Conservation (phyloP, 2,329 filamentous ascomycete genomes). For the Fusarium sp. region DNA sequence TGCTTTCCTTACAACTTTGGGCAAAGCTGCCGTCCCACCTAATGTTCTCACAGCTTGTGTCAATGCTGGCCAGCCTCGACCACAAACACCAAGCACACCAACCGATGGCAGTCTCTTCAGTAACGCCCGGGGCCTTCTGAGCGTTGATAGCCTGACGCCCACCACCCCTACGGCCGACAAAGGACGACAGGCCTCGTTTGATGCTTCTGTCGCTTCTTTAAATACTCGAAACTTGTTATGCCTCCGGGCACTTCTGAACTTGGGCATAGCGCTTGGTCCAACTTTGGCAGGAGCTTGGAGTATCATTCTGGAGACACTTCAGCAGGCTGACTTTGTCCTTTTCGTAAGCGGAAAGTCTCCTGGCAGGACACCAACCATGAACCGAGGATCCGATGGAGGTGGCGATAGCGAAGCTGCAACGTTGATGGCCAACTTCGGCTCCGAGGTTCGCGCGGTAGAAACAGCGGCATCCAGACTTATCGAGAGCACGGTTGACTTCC, state of each 20-base stretch:
- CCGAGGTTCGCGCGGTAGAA: constrained; percentile 88
- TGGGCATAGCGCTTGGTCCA: constrained; percentile 93
- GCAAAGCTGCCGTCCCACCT: constrained; percentile 90
- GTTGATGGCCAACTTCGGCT: constrained; percentile 73
- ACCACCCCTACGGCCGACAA: constrained; percentile 66
- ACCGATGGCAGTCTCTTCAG: constrained; percentile 69
- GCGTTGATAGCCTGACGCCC: constrained; percentile 74
- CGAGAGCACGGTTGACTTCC: constrained; percentile 92
- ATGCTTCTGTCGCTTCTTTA: constrained; percentile 64
- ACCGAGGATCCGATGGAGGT: constrained; percentile 56
- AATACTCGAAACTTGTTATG: constrained; percentile 92
- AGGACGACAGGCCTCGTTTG: constrained; percentile 67
- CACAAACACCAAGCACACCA: constrained; percentile 55
- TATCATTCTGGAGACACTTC: constrained; percentile 89
- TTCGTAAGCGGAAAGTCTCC: constrained; percentile 68
- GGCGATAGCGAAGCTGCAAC: constrained; percentile 61
- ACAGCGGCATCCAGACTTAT: constrained; percentile 85
- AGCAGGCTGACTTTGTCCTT: constrained; percentile 90
- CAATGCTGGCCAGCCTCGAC: constrained; percentile 57
- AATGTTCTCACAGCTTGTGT: constrained; percentile 73
- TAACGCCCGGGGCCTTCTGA: constrained; percentile 77
- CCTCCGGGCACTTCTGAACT: constrained; percentile 87
- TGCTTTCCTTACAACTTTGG: constrained; percentile 92
- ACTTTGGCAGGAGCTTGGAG: constrained; percentile 87
- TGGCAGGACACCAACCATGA: constrained; percentile 60